Evolutionary conservation across 2,329 filamentous ascomycete genomes (phyloP), one percentile per base, ranked within the genome.

Genomic region (Microdochium paspali): DNA sequence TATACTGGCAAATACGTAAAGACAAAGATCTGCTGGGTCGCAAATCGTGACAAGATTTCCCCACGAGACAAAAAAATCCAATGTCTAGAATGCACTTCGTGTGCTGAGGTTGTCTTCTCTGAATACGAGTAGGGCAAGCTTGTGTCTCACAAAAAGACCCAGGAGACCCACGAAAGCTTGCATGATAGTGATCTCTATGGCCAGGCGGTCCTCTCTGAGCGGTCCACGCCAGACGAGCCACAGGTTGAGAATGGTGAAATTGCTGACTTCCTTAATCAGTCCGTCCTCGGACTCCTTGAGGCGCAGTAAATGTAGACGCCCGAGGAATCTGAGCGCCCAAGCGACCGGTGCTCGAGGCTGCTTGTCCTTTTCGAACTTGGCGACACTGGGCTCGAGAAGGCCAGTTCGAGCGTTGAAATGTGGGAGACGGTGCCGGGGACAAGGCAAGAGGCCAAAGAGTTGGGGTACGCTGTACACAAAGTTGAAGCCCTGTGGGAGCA

Each of bases 221-320:
- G 93, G 90, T 0, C 93, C 93, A 63, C 90, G 84, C 87, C 90
- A 95, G 46, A 97, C 87, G 52, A 98, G 73, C 91, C 91, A 98
- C 48, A 98, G 76, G 63, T 98, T 98, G 55, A 98, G 74, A 44
- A 98, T 78, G 9, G 93, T 98, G 53, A 98, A 77, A 66, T 98
- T 98, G 54, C 82, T 89, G 20, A 84, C 91, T 66, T 93, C 85
- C 23, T 80, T 70, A 56, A 97, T 85, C 54, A 74, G 69, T 9
- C 87, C 87, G 47, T 83, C 68, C 30, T 80, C 72, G 59, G 91
- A 82, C 45, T 73, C 76, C 50, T 74, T 79, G 39, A 95, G 69
- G 44, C 79, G 75, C 47, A 95, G 63, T 46, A 97, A 70, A 51
- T 73, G 76, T 48, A 95, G 61, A 52, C 70, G 74, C 56, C 82